phyloP scores from a whole-genome alignment of 306 rosid species.

The Glycine tomentella region DNA sequence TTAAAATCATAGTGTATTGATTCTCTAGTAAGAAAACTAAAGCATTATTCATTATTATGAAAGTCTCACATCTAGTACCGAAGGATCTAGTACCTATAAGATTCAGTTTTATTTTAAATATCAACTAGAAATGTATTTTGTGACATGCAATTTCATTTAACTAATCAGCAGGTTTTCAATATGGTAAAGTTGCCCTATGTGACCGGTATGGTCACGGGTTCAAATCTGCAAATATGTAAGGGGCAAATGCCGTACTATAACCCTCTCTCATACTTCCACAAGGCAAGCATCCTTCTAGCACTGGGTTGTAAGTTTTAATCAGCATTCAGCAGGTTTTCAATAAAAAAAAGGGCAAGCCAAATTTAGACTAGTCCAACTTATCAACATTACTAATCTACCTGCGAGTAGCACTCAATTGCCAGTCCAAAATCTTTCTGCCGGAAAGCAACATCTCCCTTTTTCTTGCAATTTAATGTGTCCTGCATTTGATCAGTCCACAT shows the following conservation, averaged over 20 bases:
- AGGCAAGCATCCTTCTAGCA: too few relatives aligned
- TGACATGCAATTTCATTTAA: neutral
- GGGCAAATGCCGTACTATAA: too few relatives aligned
- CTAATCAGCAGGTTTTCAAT: neutral
- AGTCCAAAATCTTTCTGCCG: conserved; percentile 66
- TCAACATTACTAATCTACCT: conserved; percentile 57
- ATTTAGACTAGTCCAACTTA: conserved; percentile 15
- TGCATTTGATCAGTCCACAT: conserved; percentile 93
- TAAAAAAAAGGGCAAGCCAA: neutral
- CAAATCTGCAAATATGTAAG: too few relatives aligned
- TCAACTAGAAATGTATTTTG: conserved; percentile 9
- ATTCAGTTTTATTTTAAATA: conserved; percentile 7
- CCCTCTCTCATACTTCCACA: too few relatives aligned
- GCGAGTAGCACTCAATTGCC: conserved; percentile 73
- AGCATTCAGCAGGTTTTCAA: too few relatives aligned
- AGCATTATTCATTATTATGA: conserved; percentile 6
- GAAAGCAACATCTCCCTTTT: conserved; percentile 74
- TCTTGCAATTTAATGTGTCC: conserved; percentile 77
- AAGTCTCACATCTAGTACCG: conserved; percentile 9
- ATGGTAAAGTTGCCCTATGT: too few relatives aligned
- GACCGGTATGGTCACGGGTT: too few relatives aligned
- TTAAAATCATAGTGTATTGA: neutral
- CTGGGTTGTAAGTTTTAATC: too few relatives aligned
- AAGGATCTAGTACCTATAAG: neutral
- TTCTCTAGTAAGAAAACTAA: too few relatives aligned